Evolutionary conservation across 225 moss, liverwort and hornwort species (phyloP).

Genomic region (Thuidium tamariscinum): DNA sequence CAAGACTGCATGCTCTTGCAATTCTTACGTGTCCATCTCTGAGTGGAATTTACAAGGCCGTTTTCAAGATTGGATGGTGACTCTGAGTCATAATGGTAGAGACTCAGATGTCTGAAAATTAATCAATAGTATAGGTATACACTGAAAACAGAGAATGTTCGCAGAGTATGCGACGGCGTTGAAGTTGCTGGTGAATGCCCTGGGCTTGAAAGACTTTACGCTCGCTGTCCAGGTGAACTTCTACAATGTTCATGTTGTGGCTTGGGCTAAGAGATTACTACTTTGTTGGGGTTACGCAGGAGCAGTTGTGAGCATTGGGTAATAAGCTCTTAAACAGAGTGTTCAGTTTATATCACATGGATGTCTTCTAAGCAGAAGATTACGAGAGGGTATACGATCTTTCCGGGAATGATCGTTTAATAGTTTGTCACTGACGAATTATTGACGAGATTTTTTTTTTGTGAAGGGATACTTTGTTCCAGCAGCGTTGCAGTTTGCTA

Average conservation of each 20-base stretch:
- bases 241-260: neutral
- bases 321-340: neutral
- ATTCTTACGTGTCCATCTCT: neutral
- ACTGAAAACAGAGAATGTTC: neutral
- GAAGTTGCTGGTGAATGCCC: slow-evolving; percentile 58
- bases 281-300: neutral
- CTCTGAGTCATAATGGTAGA: neutral
- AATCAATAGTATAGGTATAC: neutral
- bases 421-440: neutral
- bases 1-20: neutral
- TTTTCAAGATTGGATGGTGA: neutral
- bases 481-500: slow-evolving; percentile 68
- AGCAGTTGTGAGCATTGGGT: neutral
- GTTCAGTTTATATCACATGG: neutral
- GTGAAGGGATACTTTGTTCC: slow-evolving; percentile 86
- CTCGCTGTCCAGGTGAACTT: slow-evolving; percentile 60
- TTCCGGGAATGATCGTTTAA: neutral
- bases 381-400: neutral
- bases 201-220: slow-evolving; percentile 53
- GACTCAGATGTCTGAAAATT: neutral
- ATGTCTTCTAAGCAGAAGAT: neutral
- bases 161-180: slow-evolving; percentile 83
- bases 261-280: neutral
- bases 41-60: neutral
- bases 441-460: neutral